phyloP scores from a whole-genome alignment of 2,329 filamentous ascomycete genomes.

The Aspergillus novofumigatus region DNA sequence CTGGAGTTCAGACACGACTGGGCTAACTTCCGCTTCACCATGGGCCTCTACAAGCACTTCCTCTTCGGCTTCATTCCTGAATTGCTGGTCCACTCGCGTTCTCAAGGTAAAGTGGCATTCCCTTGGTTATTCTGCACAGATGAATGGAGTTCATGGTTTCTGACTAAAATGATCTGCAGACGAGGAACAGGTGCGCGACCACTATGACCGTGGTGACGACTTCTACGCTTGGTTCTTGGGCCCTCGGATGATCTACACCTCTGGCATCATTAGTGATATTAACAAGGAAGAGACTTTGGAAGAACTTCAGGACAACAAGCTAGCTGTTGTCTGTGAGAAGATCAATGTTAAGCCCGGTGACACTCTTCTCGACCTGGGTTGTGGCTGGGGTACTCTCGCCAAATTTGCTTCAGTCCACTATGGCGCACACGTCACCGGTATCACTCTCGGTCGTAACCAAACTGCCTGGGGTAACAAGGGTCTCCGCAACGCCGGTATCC shows the following conservation, averaged over 20 bases:
- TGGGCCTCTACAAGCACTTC: conserved; percentile 81
- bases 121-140: not conserved
- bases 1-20: conserved; percentile 96
- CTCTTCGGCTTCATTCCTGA: conserved; percentile 83
- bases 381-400: conserved; percentile 94
- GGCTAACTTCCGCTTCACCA: conserved; percentile 90
- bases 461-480: conserved; percentile 94
- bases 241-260: conserved; percentile 98
- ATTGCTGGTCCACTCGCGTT: conserved; percentile 85
- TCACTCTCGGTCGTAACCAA: conserved; percentile 94
- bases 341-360: conserved; percentile 79
- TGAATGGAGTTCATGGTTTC: not conserved
- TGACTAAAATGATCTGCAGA: conserved; percentile 50
- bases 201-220: conserved; percentile 97
- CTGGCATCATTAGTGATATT: conserved; percentile 85
- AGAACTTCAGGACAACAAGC: conserved; percentile 95
- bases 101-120: conserved; percentile 59
- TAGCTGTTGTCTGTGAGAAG: conserved; percentile 93
- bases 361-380: conserved; percentile 86
- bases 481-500: conserved; percentile 73
- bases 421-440: conserved; percentile 76
- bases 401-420: conserved; percentile 92
- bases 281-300: conserved; percentile 86
- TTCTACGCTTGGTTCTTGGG: conserved; percentile 99
- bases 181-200: conserved; percentile 94